phyloP scores from a whole-genome alignment of 1,139 yeast species.

The Nakaseomyces nivariensis region DNA sequence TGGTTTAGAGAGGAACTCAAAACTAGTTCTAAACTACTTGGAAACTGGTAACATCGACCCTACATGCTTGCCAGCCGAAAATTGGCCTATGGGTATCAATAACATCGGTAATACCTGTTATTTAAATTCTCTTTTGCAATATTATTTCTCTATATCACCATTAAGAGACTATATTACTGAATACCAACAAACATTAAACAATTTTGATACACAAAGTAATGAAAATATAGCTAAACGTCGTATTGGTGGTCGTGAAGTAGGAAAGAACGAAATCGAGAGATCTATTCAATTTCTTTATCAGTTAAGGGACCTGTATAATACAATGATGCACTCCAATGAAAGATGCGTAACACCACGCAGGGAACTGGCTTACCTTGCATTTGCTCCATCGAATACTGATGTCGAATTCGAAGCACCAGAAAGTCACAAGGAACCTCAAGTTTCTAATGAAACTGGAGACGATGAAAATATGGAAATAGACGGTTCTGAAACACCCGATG shows the following conservation, averaged over 20 bases:
- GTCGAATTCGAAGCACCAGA: slow-evolving; percentile 41
- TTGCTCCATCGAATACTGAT: slow-evolving; percentile 62
- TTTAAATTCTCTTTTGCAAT: slow-evolving; percentile 79
- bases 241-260: slow-evolving; percentile 80
- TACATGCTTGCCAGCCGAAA: slow-evolving; percentile 46
- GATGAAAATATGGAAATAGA: slow-evolving; percentile 9
- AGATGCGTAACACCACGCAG: slow-evolving; percentile 73
- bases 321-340: slow-evolving; percentile 52
- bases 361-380: slow-evolving; percentile 80
- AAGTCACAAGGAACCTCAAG: not conserved
- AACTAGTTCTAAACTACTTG: slow-evolving; percentile 43
- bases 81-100: slow-evolving; percentile 84
- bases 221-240: slow-evolving; percentile 38
- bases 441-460: not conserved
- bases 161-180: slow-evolving; percentile 55
- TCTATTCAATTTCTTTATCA: slow-evolving; percentile 74
- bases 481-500: not conserved
- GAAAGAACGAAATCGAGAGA: slow-evolving; percentile 60
- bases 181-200: slow-evolving; percentile 31
- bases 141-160: slow-evolving; percentile 78
- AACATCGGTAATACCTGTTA: slow-evolving; percentile 96
- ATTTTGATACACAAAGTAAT: slow-evolving; percentile 19
- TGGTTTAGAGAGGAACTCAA: slow-evolving; percentile 41
- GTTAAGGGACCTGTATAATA: slow-evolving; percentile 55
- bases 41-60: slow-evolving; percentile 54